phyloP scores from a whole-genome alignment of 2,329 filamentous ascomycete species.

The Penicillium sp. region DNA sequence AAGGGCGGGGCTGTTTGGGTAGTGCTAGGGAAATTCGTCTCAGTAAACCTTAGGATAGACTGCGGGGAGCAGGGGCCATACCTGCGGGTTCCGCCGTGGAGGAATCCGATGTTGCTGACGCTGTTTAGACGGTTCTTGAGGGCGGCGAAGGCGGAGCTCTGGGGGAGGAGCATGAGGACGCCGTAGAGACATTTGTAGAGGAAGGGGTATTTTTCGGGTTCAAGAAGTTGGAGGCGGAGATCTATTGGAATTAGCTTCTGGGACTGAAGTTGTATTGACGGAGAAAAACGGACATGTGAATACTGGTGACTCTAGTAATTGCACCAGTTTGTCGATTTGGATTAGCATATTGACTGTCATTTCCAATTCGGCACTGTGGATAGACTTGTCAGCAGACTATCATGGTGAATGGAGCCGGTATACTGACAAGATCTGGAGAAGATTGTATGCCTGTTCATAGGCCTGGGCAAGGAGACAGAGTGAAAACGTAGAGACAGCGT shows the following conservation, averaged over 20 bases:
- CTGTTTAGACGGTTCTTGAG: conserved; percentile 95
- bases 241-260: conserved; percentile 52
- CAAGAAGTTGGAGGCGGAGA: conserved; percentile 86
- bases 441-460: conserved; percentile 95
- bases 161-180: conserved; percentile 94
- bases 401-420: background rate
- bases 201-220: conserved; percentile 91
- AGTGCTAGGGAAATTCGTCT: conserved; percentile 8
- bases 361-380: conserved; percentile 80
- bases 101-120: conserved; percentile 92
- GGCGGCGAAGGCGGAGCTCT: conserved; percentile 94
- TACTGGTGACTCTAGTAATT: conserved; percentile 92
- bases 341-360: conserved; percentile 99
- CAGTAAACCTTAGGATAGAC: background rate
- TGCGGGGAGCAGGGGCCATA: conserved; percentile 47
- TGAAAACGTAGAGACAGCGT: conserved; percentile 95
- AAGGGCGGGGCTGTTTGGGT: conserved; percentile 48
- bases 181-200: conserved; percentile 98
- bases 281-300: conserved; percentile 73
- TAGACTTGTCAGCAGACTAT: conserved; percentile 22
- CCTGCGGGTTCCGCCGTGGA: conserved; percentile 78
- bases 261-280: background rate
- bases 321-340: conserved; percentile 97
- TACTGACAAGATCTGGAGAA: conserved; percentile 87
- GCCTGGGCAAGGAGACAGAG: conserved; percentile 92